These are phyloP conservation scores for Aspergillus mulundensis DNA, from an alignment of 495 filamentous ascomycete genomes.

Conservation along the genomic window DNA sequence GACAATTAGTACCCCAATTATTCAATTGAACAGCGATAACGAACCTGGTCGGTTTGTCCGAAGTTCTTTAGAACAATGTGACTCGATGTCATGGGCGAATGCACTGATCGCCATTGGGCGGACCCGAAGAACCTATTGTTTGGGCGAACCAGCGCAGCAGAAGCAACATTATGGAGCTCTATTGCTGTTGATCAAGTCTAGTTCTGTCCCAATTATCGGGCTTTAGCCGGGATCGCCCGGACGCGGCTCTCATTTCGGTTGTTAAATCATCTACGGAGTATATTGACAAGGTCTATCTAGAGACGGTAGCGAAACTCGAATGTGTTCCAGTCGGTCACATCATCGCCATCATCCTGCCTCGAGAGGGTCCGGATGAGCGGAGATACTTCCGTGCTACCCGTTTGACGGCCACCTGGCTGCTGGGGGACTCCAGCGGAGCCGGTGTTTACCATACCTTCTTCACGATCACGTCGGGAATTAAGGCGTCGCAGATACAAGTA, in stretches of 20 bases:
- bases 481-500: slow-evolving; percentile 37
- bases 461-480: slow-evolving; percentile 35
- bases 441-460: slow-evolving; percentile 40
- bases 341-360: slow-evolving; percentile 42
- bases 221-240: slow-evolving; percentile 1
- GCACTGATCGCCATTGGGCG: slow-evolving; percentile 9
- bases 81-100: slow-evolving; percentile 4
- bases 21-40: too few relatives aligned
- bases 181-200: neutral
- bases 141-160: neutral
- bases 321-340: slow-evolving; percentile 52
- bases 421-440: slow-evolving; percentile 28
- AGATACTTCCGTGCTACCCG: slow-evolving; percentile 17
- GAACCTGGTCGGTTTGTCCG: neutral
- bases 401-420: slow-evolving; percentile 17
- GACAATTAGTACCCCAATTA: too few relatives aligned
- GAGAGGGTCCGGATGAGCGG: slow-evolving; percentile 27
- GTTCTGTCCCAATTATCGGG: neutral
- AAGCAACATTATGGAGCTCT: neutral
- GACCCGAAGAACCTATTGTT: neutral
- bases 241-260: slow-evolving; percentile 1
- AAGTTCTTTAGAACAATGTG: neutral
- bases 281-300: neutral
- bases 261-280: neutral
- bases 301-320: slow-evolving; percentile 48